Percentiles rank a stretch among this genome's conserved stretches.
These are phyloP conservation scores for Nitzschia sp. DNA, from an alignment of 108 stramenopile species.

Conservation along the genomic window DNA sequence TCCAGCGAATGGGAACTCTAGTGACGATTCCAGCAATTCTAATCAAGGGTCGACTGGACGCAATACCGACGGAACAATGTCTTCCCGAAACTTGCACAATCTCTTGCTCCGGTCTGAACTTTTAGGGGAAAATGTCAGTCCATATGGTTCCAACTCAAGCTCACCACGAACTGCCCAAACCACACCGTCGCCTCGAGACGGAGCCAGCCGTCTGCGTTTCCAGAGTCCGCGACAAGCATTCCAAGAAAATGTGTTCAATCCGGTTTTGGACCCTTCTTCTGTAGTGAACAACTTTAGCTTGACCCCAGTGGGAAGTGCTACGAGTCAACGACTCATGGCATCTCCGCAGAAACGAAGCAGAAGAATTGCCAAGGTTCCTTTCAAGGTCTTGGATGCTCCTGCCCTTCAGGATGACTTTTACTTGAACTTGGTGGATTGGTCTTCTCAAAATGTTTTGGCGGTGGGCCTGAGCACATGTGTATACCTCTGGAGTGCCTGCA, in stretches of 20 bases:
- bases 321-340: slow-evolving; percentile 65
- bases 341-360: slow-evolving; percentile 68
- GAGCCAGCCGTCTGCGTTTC: slow-evolving; percentile 59
- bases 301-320: slow-evolving; percentile 55
- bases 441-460: slow-evolving; percentile 91
- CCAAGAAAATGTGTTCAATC: slow-evolving; percentile 46
- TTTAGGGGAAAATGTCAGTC: slow-evolving; percentile 78
- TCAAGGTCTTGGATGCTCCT: slow-evolving; percentile 99
- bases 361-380: slow-evolving; percentile 90
- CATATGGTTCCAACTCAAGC: slow-evolving; percentile 30
- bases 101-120: slow-evolving; percentile 77
- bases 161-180: slow-evolving; percentile 5
- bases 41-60: slow-evolving; percentile 10
- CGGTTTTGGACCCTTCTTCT: slow-evolving; percentile 37
- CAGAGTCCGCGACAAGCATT: slow-evolving; percentile 63
- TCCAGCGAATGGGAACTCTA: slow-evolving; percentile 2
- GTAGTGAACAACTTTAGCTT: slow-evolving; percentile 81
- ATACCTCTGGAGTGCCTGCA: slow-evolving; percentile 93
- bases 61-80: slow-evolving; percentile 4
- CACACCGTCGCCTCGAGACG: slow-evolving; percentile 51
- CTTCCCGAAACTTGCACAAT: slow-evolving; percentile 57
- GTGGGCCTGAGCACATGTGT: slow-evolving; percentile 94
- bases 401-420: slow-evolving; percentile 98
- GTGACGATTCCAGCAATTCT: slow-evolving; percentile 21
- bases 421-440: slow-evolving; percentile 97